A percentile compares a stretch with the other conserved stretches of the same genome.
These are phyloP conservation scores for Rubus idaeus DNA, from an alignment of 306 rosid genomes.

Conservation along the genomic window DNA sequence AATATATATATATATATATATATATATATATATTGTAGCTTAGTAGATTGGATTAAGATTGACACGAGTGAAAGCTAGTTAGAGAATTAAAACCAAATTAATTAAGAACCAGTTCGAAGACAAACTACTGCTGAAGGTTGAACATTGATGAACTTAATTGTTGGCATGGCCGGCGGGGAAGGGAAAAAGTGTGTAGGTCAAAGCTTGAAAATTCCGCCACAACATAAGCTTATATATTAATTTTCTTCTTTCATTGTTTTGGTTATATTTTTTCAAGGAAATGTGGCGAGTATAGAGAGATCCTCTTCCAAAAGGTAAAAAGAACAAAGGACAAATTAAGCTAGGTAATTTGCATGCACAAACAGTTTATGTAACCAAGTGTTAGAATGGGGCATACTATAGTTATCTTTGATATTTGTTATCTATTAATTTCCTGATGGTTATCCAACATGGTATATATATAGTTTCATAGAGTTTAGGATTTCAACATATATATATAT, in stretches of 20 bases:
- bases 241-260: not conserved
- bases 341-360: not conserved
- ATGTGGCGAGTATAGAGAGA: not conserved
- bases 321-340: not conserved
- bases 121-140: slow-evolving; percentile 3
- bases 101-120: not conserved
- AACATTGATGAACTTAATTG: not conserved
- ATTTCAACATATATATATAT: too few relatives aligned
- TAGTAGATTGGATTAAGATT: not conserved
- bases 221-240: not conserved
- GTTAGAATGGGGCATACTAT: too few relatives aligned
- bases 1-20: too few relatives aligned
- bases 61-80: not conserved
- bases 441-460: too few relatives aligned
- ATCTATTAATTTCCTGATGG: too few relatives aligned
- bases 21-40: not conserved
- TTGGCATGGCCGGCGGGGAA: not conserved
- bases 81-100: not conserved
- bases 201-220: not conserved
- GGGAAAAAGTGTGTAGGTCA: not conserved
- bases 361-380: not conserved
- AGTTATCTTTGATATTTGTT: too few relatives aligned
- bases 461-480: too few relatives aligned
- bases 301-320: not conserved
- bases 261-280: not conserved